A percentile compares a stretch with the other conserved stretches of the same genome.
phyloP scores from a whole-genome alignment of 371 early-diverging fungal genomes.

The Actinomucor elegans region DNA sequence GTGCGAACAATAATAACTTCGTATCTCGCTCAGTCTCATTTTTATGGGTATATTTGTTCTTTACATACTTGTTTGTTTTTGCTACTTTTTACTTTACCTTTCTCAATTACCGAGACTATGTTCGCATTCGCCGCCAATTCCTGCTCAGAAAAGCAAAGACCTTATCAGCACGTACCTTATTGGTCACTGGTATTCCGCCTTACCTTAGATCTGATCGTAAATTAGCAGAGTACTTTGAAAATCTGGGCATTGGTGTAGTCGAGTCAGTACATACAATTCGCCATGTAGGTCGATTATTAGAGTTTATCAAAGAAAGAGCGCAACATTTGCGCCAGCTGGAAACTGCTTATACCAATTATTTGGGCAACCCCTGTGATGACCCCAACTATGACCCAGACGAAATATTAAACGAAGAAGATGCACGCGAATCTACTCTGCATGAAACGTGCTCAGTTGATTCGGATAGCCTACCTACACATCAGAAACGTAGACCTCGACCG shows the following conservation, averaged over 20 bases:
- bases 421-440: neutral
- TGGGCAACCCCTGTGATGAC: conserved; percentile 51
- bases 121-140: conserved; percentile 54
- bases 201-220: conserved; percentile 48
- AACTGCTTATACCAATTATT: conserved; percentile 39
- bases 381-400: conserved; percentile 37
- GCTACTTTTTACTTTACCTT: conserved; percentile 61
- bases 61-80: conserved; percentile 64
- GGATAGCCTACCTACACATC: conserved; percentile 12
- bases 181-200: conserved; percentile 62
- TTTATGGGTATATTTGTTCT: conserved; percentile 58
- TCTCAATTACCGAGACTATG: conserved; percentile 61
- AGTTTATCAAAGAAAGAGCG: conserved; percentile 47
- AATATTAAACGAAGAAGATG: conserved; percentile 37
- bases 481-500: conserved; percentile 26
- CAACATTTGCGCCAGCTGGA: conserved; percentile 44
- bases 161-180: conserved; percentile 55
- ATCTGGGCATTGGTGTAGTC: conserved; percentile 56
- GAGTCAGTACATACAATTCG: conserved; percentile 61
- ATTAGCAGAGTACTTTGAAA: conserved; percentile 61
- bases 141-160: conserved; percentile 50
- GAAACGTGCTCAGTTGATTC: neutral
- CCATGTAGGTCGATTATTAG: conserved; percentile 51
- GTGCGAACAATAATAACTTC: neutral
- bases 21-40: conserved; percentile 31